A percentile compares a stretch with the other conserved stretches of the same genome.
Conservation (phyloP, 768 basidiomycete species). For the Lepiota brunneoincarnata region DNA sequence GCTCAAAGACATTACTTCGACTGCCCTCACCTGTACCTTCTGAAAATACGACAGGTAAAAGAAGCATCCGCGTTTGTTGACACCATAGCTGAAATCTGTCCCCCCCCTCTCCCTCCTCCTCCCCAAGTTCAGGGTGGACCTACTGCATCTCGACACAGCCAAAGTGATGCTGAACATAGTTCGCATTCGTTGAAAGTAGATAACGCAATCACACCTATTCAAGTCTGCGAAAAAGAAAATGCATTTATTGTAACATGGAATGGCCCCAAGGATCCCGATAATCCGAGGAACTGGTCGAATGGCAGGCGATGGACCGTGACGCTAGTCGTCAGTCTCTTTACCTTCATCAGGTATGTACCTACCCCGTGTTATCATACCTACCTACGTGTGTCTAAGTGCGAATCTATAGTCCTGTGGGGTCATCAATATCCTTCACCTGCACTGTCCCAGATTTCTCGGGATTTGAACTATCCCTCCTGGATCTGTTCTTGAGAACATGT, state of each 20-base stretch:
- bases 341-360: constrained; percentile 64
- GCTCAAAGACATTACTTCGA: neutral
- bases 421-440: constrained; percentile 30
- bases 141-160: neutral
- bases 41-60: constrained; percentile 1
- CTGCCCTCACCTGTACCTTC: constrained; percentile 1
- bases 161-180: neutral
- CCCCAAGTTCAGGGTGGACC: neutral
- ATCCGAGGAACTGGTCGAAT: constrained; percentile 63
- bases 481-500: constrained; percentile 36
- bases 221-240: neutral
- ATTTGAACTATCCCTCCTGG: constrained; percentile 25
- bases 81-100: neutral
- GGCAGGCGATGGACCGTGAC: constrained; percentile 64
- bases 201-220: neutral
- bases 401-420: constrained; percentile 27
- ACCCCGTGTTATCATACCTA: constrained; percentile 69
- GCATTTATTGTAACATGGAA: constrained; percentile 42
- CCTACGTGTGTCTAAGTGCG: constrained; percentile 29
- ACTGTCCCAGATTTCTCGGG: constrained; percentile 24
- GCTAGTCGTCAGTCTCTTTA: constrained; percentile 59
- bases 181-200: neutral
- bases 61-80: neutral
- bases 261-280: constrained; percentile 53
- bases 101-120: too few species aligned